Base-by-base conservation (phyloP, 148 eudicot genomes). In the Pharnaceum exiguum region DNA sequence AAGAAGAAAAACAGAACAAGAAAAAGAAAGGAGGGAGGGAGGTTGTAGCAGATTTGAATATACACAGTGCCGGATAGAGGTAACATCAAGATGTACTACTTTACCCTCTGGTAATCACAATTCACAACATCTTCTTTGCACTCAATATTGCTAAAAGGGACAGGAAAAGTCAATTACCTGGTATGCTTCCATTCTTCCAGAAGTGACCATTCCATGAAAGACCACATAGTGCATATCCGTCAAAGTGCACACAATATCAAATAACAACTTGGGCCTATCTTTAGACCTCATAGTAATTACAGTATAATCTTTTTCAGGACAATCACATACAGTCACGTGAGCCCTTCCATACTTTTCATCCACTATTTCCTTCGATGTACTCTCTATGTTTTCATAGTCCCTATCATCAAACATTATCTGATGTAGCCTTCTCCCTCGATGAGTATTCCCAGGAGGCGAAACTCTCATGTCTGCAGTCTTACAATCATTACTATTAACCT, bases 171-270 rank as follows among this genome's bases (percentile, higher is more conserved):
- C 2, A 10, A 6, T 27, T 70, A 86, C 95, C 95, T 87, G 90
- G 60, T 72, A 81, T 24, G 95, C 95, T 66, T 87, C 90, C 21
- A 12, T 57, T 21, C 72, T 71, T n/a, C 71, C 76, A 0, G 87
- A 66, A 21, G 69, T 55, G 17, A 81, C 86, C 57, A 73, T 75
- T 21, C 90, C 97, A 70, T 91, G 97, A 33, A 80, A 91, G 19
- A 91, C 95, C 10, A 87, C 95, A 60, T 91, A 91, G 51, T 84
- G 76, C 95, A 91, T 84, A 63, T 91, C 97, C 12, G 97, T 91
- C 10, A 91, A 72, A 19, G 97, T 91, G 70, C 97, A 87, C 15
- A 91, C 69, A 5, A 70, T 85, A 64, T 91, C 97, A 75, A 91
- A 91, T 60, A 91, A 45, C 60, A 91, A 69, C 72, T 91, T 91